Evolutionary conservation across 805 yeast genomes (phyloP).

Genomic region (Cyberlindnera mississippiensis): DNA sequence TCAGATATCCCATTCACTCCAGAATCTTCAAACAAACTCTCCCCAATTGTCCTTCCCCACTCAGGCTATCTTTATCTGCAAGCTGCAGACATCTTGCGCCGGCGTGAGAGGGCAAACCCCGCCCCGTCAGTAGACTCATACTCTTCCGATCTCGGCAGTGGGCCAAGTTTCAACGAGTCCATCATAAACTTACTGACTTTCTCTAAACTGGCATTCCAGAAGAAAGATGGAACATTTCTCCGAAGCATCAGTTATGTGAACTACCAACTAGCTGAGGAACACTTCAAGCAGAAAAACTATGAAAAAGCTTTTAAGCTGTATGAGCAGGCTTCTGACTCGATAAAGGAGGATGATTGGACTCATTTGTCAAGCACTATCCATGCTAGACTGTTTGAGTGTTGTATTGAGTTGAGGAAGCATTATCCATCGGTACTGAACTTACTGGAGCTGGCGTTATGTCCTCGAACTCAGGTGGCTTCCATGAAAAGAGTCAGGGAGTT

Average conservation of each 20-base stretch:
- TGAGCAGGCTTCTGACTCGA: slow-evolving; percentile 34
- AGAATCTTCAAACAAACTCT: slow-evolving; percentile 23
- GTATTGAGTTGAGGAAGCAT: slow-evolving; percentile 28
- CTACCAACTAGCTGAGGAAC: slow-evolving; percentile 50
- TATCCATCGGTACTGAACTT: slow-evolving; percentile 33
- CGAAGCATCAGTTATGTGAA: slow-evolving; percentile 41
- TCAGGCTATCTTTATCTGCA: slow-evolving; percentile 41
- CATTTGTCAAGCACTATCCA: slow-evolving; percentile 32
- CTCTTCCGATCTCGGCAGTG: slow-evolving; percentile 1
- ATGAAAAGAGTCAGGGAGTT: slow-evolving; percentile 2
- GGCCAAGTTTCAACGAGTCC: slow-evolving; percentile 9
- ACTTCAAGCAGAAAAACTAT: slow-evolving; percentile 30
- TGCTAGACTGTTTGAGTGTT: slow-evolving; percentile 37
- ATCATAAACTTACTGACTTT: slow-evolving; percentile 33
- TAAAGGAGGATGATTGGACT: slow-evolving; percentile 42
- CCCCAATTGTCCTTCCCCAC: slow-evolving; percentile 37
- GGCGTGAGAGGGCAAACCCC: slow-evolving; percentile 20
- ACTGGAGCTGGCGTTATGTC: slow-evolving; percentile 31
- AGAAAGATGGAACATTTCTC: slow-evolving; percentile 31
- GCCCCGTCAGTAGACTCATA: no score
- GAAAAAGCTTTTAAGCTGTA: slow-evolving; percentile 40
- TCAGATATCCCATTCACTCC: slow-evolving; percentile 33
- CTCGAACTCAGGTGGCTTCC: slow-evolving; percentile 7
- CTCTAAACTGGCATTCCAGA: slow-evolving; percentile 34
- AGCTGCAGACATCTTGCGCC: slow-evolving; percentile 31